phyloP scores from a whole-genome alignment of 495 filamentous ascomycete species.

The Xanthoparmelia taractica region DNA sequence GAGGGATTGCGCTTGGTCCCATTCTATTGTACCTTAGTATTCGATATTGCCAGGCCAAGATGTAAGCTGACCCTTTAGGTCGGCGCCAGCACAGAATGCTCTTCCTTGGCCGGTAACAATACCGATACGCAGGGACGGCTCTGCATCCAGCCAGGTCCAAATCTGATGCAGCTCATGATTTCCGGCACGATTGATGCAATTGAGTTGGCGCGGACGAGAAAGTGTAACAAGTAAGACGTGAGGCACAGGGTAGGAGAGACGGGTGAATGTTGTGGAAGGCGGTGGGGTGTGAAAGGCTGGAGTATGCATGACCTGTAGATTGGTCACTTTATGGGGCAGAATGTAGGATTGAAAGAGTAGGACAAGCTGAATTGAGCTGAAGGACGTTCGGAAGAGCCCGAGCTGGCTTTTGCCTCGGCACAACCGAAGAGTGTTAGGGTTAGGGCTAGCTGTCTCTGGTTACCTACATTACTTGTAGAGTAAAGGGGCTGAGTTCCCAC shows the following conservation, averaged over 20 bases:
- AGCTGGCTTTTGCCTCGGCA: neutral
- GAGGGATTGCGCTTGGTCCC: conserved; percentile 14
- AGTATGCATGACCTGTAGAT: neutral
- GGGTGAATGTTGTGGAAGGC: conserved; percentile 33
- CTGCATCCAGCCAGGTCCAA: conserved; percentile 50
- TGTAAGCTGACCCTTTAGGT: conserved; percentile 43
- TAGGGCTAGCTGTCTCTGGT: too few relatives aligned
- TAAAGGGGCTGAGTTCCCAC: too few relatives aligned
- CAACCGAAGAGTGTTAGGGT: too few relatives aligned
- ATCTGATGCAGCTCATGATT: conserved; percentile 46
- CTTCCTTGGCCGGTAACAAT: conserved; percentile 49
- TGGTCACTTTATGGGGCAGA: neutral
- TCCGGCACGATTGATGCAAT: conserved; percentile 44
- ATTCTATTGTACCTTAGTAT: conserved; percentile 13
- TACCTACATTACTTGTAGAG: too few relatives aligned
- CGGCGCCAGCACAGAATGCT: conserved; percentile 54
- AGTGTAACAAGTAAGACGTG: conserved; percentile 45
- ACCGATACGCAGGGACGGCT: conserved; percentile 47
- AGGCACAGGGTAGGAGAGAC: conserved; percentile 41
- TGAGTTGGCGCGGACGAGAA: conserved; percentile 40
- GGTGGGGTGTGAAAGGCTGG: conserved; percentile 33
- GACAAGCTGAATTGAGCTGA: too few relatives aligned
- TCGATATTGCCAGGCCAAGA: neutral
- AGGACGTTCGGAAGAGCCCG: too few relatives aligned
- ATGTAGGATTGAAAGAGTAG: neutral